phyloP scores from a whole-genome alignment of 2,329 filamentous ascomycete species.

The Raffaelea arxii region DNA sequence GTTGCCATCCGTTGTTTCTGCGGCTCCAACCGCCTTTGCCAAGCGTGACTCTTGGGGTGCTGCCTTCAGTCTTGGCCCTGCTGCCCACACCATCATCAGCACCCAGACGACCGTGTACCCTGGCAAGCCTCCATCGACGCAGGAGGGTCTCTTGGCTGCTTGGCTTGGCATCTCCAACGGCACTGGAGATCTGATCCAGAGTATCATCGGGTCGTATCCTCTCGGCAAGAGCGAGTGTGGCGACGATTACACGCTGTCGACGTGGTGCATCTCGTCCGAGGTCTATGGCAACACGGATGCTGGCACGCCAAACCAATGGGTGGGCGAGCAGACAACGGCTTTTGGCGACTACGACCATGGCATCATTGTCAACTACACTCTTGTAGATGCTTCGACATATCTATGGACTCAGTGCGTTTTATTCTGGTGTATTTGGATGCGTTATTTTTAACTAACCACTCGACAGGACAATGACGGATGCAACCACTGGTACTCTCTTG shows the following conservation, averaged over 20 bases:
- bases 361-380: neutral
- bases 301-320: neutral
- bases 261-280: neutral
- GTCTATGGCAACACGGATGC: neutral
- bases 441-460: no score
- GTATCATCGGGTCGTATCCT: neutral
- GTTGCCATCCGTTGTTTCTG: no score
- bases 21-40: neutral
- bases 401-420: neutral
- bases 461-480: neutral
- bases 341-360: neutral
- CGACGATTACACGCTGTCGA: neutral
- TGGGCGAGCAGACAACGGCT: neutral
- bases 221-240: neutral
- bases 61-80: neutral
- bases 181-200: constrained; percentile 2
- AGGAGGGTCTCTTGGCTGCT: neutral
- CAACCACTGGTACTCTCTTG: neutral
- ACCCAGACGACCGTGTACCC: neutral
- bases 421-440: neutral
- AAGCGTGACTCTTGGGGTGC: neutral
- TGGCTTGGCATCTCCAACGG: constrained; percentile 3
- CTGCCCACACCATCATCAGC: neutral
- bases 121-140: neutral
- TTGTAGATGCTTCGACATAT: neutral